Base-by-base conservation (phyloP, 441 rosid genomes). In the Gossypium armourianum region DNA sequence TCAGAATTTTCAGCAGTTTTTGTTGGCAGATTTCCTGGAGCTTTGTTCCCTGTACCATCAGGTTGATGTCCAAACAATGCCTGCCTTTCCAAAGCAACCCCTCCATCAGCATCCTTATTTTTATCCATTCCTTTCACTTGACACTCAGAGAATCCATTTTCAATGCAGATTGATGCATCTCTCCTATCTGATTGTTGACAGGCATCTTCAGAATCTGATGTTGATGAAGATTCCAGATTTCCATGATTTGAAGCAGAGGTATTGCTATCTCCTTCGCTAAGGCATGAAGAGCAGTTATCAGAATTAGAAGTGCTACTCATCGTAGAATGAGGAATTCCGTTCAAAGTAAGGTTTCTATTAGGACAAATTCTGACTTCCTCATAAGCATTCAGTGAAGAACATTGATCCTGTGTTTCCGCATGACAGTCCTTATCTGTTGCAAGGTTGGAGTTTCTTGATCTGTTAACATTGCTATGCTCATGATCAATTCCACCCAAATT, bases 181-280 rank as follows among this genome's bases (percentile, higher is more conserved):
- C 83, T 83, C 77, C 85, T 84, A 77, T 84, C 90, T 60, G 86
- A 85, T 54, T 78, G 92, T 77, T 78, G 92, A 74, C 85, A 80
- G 32, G 85, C 82, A 56, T 90, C 95, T 81, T 94, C 99, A 20
- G 95, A 89, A 74, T 89, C 95, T 65, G 92, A 87, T 1, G 86
- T 77, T 79, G 92, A 86, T 4, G 90, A 84, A 13, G 90, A 85
- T 72, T 80, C 92, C 58, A 79, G 67, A 72, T 81, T 83, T 71
- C 84, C 87, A 36, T 80, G 81, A 71, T 77, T 81, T 52, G 86
- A 85, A 62, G 86, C 83, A 62, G 81, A 77, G 13, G 86, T 74
- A 61, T 78, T 84, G 75, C 93, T 82, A 55, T 88, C 93, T 54
- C 83, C 90, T 78, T 88, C 92, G 43, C 95, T 84, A 56, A 73